Percentiles rank a stretch among this genome's conserved stretches.
Conservation (phyloP, 2,329 filamentous ascomycete species). For the Daldinia sp. region DNA sequence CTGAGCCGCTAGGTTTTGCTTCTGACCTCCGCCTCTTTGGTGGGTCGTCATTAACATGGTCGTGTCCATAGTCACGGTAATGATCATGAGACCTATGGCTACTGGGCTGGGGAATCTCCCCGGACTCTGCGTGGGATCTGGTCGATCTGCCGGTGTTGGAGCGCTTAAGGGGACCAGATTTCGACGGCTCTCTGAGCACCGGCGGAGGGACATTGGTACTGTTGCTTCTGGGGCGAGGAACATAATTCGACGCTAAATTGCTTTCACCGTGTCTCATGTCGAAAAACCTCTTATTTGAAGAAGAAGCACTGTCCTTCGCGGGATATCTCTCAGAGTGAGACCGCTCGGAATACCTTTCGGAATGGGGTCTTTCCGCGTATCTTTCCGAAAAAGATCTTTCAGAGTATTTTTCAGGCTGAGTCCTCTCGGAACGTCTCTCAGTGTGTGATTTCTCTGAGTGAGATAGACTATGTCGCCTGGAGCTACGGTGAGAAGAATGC, state of each 20-base stretch:
- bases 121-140: constrained; percentile 45
- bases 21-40: constrained; percentile 42
- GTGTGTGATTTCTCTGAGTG: constrained; percentile 47
- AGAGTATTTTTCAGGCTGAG: constrained; percentile 30
- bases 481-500: constrained; percentile 56
- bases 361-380: constrained; percentile 11
- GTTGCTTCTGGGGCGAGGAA: constrained; percentile 36
- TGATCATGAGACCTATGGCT: constrained; percentile 31
- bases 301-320: constrained; percentile 48
- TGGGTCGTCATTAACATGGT: constrained; percentile 33
- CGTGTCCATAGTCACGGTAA: neutral
- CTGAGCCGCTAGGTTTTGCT: constrained; percentile 28
- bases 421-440: constrained; percentile 41
- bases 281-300: constrained; percentile 53
- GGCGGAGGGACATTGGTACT: constrained; percentile 35
- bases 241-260: constrained; percentile 43
- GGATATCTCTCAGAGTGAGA: constrained; percentile 35
- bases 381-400: constrained; percentile 28
- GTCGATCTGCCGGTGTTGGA: constrained; percentile 49
- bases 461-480: constrained; percentile 58
- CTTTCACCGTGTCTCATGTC: constrained; percentile 56
- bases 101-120: constrained; percentile 47
- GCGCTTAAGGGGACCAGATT: constrained; percentile 52
- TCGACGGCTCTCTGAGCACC: constrained; percentile 42
- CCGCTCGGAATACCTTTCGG: constrained; percentile 3